A percentile compares a stretch with the other conserved stretches of the same genome.
These are phyloP conservation scores for Erythrophleum ivorense DNA, from an alignment of 331 rosid species.

Conservation along the genomic window DNA sequence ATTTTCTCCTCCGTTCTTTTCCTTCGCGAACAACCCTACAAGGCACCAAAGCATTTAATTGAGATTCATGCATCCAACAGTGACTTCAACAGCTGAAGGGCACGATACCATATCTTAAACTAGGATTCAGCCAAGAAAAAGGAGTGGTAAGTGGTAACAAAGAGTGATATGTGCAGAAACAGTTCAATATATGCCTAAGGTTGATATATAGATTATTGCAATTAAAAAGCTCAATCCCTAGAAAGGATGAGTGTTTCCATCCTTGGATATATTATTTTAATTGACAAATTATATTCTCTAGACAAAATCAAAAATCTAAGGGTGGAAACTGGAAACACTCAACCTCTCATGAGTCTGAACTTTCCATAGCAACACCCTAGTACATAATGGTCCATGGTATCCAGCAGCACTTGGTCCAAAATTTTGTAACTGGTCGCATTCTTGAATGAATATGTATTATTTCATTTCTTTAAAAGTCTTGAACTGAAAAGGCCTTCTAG, in stretches of 20 bases:
- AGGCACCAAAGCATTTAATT: background rate
- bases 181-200: background rate
- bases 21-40: constrained; percentile 22
- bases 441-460: background rate
- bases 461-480: background rate
- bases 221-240: background rate
- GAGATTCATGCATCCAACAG: background rate
- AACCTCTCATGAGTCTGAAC: background rate
- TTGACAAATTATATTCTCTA: background rate
- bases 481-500: background rate
- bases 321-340: background rate
- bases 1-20: constrained; percentile 8
- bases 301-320: background rate
- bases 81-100: constrained; percentile 9
- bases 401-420: background rate
- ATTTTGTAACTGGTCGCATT: background rate
- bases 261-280: background rate
- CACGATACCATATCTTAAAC: background rate
- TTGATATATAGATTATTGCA: background rate
- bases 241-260: background rate
- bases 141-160: background rate
- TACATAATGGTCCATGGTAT: background rate
- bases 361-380: background rate
- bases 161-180: background rate
- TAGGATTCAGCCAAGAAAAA: constrained; percentile 8